Conservation (phyloP, 2,329 filamentous ascomycete species). For the Ophiobolus disseminans region DNA sequence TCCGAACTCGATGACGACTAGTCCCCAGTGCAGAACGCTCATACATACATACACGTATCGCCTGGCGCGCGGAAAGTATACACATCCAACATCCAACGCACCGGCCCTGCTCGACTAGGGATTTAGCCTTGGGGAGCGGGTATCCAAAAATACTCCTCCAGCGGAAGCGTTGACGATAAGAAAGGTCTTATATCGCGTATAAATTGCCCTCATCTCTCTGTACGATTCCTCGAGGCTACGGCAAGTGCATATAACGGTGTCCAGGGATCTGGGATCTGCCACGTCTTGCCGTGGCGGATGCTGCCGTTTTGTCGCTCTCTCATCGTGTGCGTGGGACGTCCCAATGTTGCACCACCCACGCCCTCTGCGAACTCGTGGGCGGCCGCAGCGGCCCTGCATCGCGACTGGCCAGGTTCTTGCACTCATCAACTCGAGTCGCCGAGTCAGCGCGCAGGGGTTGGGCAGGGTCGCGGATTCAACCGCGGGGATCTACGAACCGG, state of each 20-base stretch:
- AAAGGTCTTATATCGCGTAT: slow-evolving; percentile 39
- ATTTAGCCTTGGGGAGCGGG: slow-evolving; percentile 36
- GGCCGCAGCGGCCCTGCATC: slow-evolving; percentile 15
- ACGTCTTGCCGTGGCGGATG: slow-evolving; percentile 24
- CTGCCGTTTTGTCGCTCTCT: slow-evolving; percentile 25
- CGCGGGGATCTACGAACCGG: slow-evolving; percentile 48
- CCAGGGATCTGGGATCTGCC: slow-evolving; percentile 23
- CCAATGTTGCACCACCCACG: slow-evolving; percentile 10
- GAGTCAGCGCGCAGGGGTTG: slow-evolving; percentile 17
- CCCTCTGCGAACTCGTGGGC: slow-evolving; percentile 9
- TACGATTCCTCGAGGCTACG: slow-evolving; percentile 37
- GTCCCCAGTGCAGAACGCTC: slow-evolving; percentile 1
- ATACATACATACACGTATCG: slow-evolving; percentile 13
- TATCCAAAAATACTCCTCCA: slow-evolving; percentile 46
- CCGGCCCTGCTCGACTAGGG: slow-evolving; percentile 28
- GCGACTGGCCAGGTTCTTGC: slow-evolving; percentile 9
- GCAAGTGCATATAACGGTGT: slow-evolving; percentile 29
- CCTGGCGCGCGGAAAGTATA: slow-evolving; percentile 37
- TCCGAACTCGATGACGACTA: slow-evolving; percentile 5
- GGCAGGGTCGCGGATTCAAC: slow-evolving; percentile 39
- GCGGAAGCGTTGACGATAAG: slow-evolving; percentile 45
- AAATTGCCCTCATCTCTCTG: slow-evolving; percentile 44
- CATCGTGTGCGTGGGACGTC: neutral
- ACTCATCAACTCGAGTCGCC: slow-evolving; percentile 1
- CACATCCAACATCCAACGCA: slow-evolving; percentile 24